Conservation (phyloP, 352 stramenopile genomes). For the Albugo candida region DNA sequence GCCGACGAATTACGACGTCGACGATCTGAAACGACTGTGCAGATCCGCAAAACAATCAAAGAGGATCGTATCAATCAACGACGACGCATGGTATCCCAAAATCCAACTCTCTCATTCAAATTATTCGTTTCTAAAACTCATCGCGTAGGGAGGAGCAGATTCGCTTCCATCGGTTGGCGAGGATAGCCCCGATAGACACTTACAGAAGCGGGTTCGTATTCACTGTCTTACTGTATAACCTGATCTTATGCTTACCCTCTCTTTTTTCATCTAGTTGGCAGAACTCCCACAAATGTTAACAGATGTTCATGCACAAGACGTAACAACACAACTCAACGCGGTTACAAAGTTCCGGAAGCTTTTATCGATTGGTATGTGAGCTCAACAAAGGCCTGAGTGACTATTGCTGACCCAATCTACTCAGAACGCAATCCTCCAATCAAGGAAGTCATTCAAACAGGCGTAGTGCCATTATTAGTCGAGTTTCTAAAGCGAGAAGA, state of each 20-base stretch:
- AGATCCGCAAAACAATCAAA: conserved; percentile 73
- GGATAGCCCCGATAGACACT: background rate
- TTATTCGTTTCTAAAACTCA: background rate
- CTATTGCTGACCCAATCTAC: conserved; percentile 13
- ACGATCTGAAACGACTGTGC: conserved; percentile 59
- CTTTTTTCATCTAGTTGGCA: conserved; percentile 49
- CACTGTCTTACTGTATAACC: background rate
- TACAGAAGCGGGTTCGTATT: background rate
- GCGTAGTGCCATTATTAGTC: conserved; percentile 96
- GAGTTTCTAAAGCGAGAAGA: conserved; percentile 94
- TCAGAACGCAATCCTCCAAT: conserved; percentile 97
- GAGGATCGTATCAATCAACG: conserved; percentile 66
- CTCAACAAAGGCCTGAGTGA: conserved; percentile 1
- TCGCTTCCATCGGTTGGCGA: background rate
- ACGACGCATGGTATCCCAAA: conserved; percentile 29
- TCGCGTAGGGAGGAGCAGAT: background rate
- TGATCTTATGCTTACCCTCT: background rate
- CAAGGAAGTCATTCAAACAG: conserved; percentile 96
- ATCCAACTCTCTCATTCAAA: background rate
- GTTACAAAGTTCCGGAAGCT: conserved; percentile 98
- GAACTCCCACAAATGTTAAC: conserved; percentile 89
- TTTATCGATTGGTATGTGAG: conserved; percentile 84
- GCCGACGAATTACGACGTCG: conserved; percentile 49
- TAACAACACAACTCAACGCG: conserved; percentile 84
- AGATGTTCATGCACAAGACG: conserved; percentile 84